Evolutionary conservation across 2,329 filamentous ascomycete species (phyloP).

Genomic region (Fusarium sororula): DNA sequence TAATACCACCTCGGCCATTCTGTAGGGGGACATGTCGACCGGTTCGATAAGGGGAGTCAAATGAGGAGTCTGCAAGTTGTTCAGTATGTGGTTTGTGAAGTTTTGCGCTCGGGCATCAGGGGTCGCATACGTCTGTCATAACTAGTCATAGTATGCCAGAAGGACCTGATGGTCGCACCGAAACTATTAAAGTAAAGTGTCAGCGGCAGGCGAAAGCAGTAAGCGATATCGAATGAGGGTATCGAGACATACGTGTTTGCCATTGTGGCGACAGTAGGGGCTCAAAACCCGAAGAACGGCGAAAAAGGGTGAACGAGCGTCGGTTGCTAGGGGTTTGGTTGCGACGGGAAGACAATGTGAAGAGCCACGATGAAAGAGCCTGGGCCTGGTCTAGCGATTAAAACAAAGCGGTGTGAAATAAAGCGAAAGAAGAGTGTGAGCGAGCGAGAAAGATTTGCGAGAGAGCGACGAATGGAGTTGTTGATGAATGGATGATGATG

Average conservation of each 20-base stretch:
- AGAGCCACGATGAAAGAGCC: conserved; percentile 1
- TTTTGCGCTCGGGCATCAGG: neutral
- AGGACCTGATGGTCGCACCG: conserved; percentile 80
- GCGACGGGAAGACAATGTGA: conserved; percentile 17
- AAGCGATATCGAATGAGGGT: neutral
- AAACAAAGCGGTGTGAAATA: conserved; percentile 10
- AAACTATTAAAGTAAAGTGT: conserved; percentile 57
- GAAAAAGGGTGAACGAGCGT: conserved; percentile 29
- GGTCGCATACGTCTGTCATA: conserved; percentile 69
- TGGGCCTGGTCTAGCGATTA: conserved; percentile 30
- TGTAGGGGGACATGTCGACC: conserved; percentile 89
- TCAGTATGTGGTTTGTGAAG: conserved; percentile 19
- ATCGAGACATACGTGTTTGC: conserved; percentile 43
- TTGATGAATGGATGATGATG: conserved; percentile 27
- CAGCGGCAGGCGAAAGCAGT: conserved; percentile 15
- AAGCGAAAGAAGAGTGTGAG: conserved; percentile 11
- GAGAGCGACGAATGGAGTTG: conserved; percentile 10
- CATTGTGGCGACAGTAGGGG: conserved; percentile 40
- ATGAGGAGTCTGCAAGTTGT: conserved; percentile 76
- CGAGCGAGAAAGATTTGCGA: conserved; percentile 10
- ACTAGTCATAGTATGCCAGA: conserved; percentile 92
- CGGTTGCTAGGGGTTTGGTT: conserved; percentile 21
- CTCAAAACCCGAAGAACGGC: conserved; percentile 29
- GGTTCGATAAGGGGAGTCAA: conserved; percentile 91
- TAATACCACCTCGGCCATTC: conserved; percentile 80